Conservation (phyloP, 495 filamentous ascomycete species). For the Penicillium ucsense region DNA sequence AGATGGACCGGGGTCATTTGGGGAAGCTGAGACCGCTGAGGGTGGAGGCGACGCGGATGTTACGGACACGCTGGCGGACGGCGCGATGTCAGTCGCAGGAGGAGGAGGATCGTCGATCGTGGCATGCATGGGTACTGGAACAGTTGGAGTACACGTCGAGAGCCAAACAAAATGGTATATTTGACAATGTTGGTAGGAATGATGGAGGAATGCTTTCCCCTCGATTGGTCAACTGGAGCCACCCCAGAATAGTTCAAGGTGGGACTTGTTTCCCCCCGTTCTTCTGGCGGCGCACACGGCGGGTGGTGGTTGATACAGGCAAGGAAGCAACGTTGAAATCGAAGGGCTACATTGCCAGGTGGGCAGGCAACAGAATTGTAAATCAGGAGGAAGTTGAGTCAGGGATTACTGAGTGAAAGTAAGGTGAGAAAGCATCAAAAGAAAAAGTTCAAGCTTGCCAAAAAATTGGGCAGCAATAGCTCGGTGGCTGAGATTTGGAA, state of each 20-base stretch:
- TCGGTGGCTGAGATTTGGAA: conserved; percentile 5
- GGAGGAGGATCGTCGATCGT: conserved; percentile 25
- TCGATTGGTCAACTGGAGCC: conserved; percentile 6
- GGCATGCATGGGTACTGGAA: conserved; percentile 33
- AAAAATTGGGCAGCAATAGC: conserved; percentile 16
- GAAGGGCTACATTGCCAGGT: conserved; percentile 14
- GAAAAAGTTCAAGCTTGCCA: neutral
- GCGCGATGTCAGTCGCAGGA: conserved; percentile 20
- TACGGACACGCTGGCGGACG: conserved; percentile 21
- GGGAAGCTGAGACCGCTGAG: conserved; percentile 21
- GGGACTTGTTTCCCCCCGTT: conserved; percentile 1
- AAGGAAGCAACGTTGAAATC: neutral
- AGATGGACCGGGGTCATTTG: conserved; percentile 24
- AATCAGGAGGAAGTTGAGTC: neutral
- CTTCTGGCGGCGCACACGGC: neutral
- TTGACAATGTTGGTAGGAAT: conserved; percentile 17
- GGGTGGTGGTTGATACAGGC: neutral
- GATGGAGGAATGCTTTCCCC: conserved; percentile 22
- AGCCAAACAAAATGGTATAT: neutral
- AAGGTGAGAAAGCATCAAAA: neutral
- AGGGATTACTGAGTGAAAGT: no score
- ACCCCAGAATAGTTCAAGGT: neutral
- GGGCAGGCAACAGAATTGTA: neutral
- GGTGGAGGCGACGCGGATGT: conserved; percentile 21
- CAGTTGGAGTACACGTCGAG: conserved; percentile 5